Evolutionary conservation across 257 asterid genomes (phyloP), one percentile per base, ranked within the genome.

Genomic region (Przewalskia tangutica): DNA sequence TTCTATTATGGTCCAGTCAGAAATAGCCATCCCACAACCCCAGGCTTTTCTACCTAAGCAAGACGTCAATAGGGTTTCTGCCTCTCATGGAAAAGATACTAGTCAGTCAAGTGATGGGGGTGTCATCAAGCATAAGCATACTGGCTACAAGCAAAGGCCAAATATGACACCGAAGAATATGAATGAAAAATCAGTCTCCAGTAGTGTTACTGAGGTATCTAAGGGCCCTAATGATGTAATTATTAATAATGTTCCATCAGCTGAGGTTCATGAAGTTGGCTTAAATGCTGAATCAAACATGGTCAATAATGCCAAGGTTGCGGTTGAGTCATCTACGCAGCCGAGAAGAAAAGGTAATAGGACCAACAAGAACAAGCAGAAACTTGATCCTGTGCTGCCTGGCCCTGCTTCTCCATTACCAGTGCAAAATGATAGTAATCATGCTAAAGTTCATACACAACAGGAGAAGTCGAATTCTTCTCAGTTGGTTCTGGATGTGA

Each of bases 101-200:
- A 66, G 87, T 68, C 88, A 86, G 78, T 77, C 85, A 46, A 88
- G 83, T 85, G 98, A 94, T 67, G 90, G 88, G 75, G 85, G 87
- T 77, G 60, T 53, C 73, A 81, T 91, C 55, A 91, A 85, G 77
- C 86, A 86, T 73, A 91, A 87, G 91, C 88, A 85, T 56, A 63
- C 87, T 12, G 84, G 89, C 84, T 85, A 89, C 81, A 93, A 89
- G 86, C 97, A 87, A 85, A 94, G 86, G 89, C 92, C 86, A 82
- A 92, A 76, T 86, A 82, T 36, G 84, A 58, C 81, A 53, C 90
- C 66, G 77, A 93, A 84, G 85, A 82, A 88, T 66, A 63, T 42
- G 51, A 85, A 82, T 73, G 94, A 88, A 81, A 87, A 90, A 63
- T 62, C 90, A 13, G 83, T 70, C 67, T 64, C 90, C 32, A 77